Evolutionary conservation across 768 basidiomycete genomes (phyloP).

Genomic region (Tylopilus rubrobrunneus): DNA sequence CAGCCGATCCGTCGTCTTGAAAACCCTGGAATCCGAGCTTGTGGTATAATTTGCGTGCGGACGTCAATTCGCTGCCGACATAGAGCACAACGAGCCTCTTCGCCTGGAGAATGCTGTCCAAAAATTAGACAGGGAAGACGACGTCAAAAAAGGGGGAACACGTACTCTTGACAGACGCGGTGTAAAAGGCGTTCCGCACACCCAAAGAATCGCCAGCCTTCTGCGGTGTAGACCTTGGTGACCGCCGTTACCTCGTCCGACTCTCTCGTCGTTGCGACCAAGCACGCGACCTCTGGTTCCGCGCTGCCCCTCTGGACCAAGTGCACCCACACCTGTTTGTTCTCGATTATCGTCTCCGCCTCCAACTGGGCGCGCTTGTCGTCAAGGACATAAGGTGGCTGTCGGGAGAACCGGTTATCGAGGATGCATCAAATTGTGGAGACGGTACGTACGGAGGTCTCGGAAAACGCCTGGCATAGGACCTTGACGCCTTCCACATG

Average conservation of each 20-base stretch:
- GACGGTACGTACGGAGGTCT: conserved; percentile 47
- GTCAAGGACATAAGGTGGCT: conserved; percentile 58
- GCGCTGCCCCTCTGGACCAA: conserved; percentile 28
- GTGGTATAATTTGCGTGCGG: conserved; percentile 15
- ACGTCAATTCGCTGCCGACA: conserved; percentile 39
- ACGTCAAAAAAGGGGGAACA: not conserved
- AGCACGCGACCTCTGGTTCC: conserved; percentile 48
- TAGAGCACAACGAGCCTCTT: conserved; percentile 49
- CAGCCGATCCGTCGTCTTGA: not conserved
- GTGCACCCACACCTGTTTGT: conserved; percentile 58
- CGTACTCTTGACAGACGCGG: conserved; percentile 50
- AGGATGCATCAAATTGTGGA: not conserved
- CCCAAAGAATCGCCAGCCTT: conserved; percentile 45
- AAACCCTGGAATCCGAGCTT: conserved; percentile 22
- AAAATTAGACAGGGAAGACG: not conserved
- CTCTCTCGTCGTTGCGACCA: conserved; percentile 64
- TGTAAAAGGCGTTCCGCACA: conserved; percentile 62
- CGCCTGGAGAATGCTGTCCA: conserved; percentile 28
- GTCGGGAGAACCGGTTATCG: not conserved
- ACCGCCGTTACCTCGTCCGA: conserved; percentile 56
- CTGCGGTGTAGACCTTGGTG: conserved; percentile 67
- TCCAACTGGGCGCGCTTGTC: conserved; percentile 45
- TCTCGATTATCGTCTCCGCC: conserved; percentile 45
- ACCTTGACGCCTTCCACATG: conserved; percentile 36
- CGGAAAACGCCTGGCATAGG: conserved; percentile 54